Conservation (phyloP, 768 basidiomycete genomes). For the Boletus edulis region DNA sequence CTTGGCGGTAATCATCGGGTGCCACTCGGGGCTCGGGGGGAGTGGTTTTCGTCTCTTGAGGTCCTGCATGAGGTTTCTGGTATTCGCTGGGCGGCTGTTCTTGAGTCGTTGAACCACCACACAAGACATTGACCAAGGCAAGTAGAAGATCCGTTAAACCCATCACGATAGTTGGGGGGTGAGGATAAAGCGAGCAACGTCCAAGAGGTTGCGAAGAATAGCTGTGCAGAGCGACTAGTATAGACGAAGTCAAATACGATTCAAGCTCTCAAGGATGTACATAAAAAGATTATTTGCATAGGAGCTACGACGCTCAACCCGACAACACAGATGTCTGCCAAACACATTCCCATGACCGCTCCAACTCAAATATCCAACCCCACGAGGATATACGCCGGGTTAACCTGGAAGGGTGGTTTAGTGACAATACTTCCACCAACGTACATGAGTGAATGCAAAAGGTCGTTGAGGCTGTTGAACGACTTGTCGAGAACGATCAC, state of each 20-base stretch:
- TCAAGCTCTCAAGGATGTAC: slow-evolving; percentile 11
- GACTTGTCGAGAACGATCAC: slow-evolving; percentile 78
- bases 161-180: slow-evolving; percentile 10
- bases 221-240: too few relatives aligned
- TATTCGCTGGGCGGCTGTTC: slow-evolving; percentile 9
- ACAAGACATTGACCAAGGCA: slow-evolving; percentile 20
- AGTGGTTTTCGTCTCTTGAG: not conserved
- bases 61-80: slow-evolving; percentile 2
- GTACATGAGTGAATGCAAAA: slow-evolving; percentile 90
- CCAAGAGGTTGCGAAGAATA: too few relatives aligned
- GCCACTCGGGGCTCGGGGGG: slow-evolving; percentile 1
- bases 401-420: slow-evolving; percentile 71
- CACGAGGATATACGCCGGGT: slow-evolving; percentile 78
- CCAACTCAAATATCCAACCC: slow-evolving; percentile 71
- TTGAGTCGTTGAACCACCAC: slow-evolving; percentile 19
- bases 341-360: slow-evolving; percentile 30
- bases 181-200: not conserved
- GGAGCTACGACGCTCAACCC: slow-evolving; percentile 18
- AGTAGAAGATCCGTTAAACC: slow-evolving; percentile 28
- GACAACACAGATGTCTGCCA: slow-evolving; percentile 18
- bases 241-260: not conserved
- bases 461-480: slow-evolving; percentile 64
- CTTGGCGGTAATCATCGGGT: slow-evolving; percentile 9
- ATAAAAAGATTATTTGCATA: slow-evolving; percentile 6
- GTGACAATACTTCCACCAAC: slow-evolving; percentile 86